phyloP scores from a whole-genome alignment of 78 protist genomes.

The Thecamonas trahens region DNA sequence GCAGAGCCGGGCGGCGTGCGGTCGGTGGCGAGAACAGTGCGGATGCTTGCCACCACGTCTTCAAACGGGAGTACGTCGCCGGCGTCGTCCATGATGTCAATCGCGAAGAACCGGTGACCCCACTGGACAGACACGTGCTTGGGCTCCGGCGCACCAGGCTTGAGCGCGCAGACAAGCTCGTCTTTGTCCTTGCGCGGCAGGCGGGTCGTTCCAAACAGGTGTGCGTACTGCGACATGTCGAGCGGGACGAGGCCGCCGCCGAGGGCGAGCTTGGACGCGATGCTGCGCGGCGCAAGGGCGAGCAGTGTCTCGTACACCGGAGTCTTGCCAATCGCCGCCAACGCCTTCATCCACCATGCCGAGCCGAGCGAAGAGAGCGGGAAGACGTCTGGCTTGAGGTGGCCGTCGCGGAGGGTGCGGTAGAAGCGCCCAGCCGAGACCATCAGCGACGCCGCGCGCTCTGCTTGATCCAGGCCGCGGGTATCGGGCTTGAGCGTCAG shows the following conservation, averaged over 20 bases:
- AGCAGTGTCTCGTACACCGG: neutral
- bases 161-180: neutral
- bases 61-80: neutral
- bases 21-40: neutral
- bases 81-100: neutral
- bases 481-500: slow-evolving; percentile 8
- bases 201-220: slow-evolving; percentile 20
- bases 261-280: neutral
- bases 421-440: neutral
- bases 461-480: neutral
- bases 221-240: slow-evolving; percentile 17
- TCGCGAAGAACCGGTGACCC: neutral
- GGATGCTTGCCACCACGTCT: neutral
- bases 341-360: slow-evolving; percentile 1
- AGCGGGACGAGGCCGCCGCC: neutral
- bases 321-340: neutral
- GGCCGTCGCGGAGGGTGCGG: neutral
- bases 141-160: too few species aligned
- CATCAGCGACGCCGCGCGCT: slow-evolving; percentile 15
- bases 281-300: neutral
- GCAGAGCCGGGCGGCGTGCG: neutral
- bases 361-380: slow-evolving; percentile 1
- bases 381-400: slow-evolving; percentile 27
- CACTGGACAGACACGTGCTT: slow-evolving; percentile 12
- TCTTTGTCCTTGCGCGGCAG: slow-evolving; percentile 6